Evolutionary conservation across 768 basidiomycete species (phyloP).

Genomic region (Tubosaeta brunneosetosa): DNA sequence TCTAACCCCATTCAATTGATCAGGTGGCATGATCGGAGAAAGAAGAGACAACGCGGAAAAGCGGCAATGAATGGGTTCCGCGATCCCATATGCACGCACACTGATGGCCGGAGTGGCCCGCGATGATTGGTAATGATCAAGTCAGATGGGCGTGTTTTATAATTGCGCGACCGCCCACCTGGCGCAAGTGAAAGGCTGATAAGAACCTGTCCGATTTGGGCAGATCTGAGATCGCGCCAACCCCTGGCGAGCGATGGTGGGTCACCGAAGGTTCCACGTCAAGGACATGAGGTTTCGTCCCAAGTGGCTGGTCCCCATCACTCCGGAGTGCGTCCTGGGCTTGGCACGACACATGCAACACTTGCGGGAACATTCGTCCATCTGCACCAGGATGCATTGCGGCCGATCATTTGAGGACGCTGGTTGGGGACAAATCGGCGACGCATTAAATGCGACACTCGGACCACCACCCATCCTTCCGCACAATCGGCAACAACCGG

Average conservation of each 20-base stretch:
- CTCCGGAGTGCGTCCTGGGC: neutral
- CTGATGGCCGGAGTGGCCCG: conserved; percentile 12
- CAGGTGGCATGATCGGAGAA: conserved; percentile 16
- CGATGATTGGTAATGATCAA: conserved; percentile 16
- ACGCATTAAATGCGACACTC: conserved; percentile 17
- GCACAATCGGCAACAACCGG: conserved; percentile 19
- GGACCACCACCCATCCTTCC: conserved; percentile 10
- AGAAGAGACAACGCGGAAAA: conserved; percentile 14
- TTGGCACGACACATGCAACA: conserved; percentile 7
- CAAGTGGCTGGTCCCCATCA: conserved; percentile 2
- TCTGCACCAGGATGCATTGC: conserved; percentile 15
- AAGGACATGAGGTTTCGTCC: conserved; percentile 22
- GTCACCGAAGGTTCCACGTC: conserved; percentile 20
- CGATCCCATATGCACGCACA: conserved; percentile 8
- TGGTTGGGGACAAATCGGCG: conserved; percentile 28
- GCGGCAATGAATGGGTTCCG: conserved; percentile 24
- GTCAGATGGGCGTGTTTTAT: conserved; percentile 19
- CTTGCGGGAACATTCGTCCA: conserved; percentile 9
- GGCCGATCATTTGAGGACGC: conserved; percentile 18
- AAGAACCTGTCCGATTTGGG: conserved; percentile 14
- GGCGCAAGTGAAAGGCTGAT: conserved; percentile 24
- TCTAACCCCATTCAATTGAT: conserved; percentile 12
- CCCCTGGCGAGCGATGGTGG: conserved; percentile 15
- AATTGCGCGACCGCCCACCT: conserved; percentile 3
- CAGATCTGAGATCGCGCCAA: conserved; percentile 24